Percentiles rank a stretch among this genome's conserved stretches.
These are phyloP conservation scores for Arachis stenosperma DNA, from an alignment of 306 rosid genomes.

Conservation along the genomic window DNA sequence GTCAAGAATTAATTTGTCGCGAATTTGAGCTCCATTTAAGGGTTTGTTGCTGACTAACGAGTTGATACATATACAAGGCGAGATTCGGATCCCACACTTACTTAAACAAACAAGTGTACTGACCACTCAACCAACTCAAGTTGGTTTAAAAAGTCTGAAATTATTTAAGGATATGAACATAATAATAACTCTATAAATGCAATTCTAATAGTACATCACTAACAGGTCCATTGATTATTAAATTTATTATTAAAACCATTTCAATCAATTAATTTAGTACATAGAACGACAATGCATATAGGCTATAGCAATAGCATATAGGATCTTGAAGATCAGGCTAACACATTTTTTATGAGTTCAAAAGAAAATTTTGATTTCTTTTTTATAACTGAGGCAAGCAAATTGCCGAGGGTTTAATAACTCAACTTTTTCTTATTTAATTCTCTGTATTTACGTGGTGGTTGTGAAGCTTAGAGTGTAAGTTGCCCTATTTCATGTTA, in stretches of 20 bases:
- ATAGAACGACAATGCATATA: background rate
- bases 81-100: too few relatives aligned
- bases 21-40: too few relatives aligned
- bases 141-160: too few relatives aligned
- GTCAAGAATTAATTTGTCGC: too few relatives aligned
- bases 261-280: background rate
- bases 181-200: too few relatives aligned
- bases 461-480: conserved; percentile 5
- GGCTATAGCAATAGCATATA: background rate
- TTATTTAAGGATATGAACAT: too few relatives aligned
- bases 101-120: too few relatives aligned
- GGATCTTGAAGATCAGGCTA: conserved; percentile 8
- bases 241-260: background rate
- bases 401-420: background rate
- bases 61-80: too few relatives aligned
- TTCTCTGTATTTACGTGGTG: conserved; percentile 20
- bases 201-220: too few relatives aligned
- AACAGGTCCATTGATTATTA: too few relatives aligned
- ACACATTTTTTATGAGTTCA: background rate
- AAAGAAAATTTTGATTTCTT: conserved; percentile 7
- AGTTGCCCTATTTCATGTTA: background rate
- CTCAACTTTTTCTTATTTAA: background rate
- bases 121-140: too few relatives aligned
- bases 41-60: too few relatives aligned
- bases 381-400: background rate